Base-by-base conservation (phyloP, 192 early-diverging fungal genomes). In the Coemansia sp. region DNA sequence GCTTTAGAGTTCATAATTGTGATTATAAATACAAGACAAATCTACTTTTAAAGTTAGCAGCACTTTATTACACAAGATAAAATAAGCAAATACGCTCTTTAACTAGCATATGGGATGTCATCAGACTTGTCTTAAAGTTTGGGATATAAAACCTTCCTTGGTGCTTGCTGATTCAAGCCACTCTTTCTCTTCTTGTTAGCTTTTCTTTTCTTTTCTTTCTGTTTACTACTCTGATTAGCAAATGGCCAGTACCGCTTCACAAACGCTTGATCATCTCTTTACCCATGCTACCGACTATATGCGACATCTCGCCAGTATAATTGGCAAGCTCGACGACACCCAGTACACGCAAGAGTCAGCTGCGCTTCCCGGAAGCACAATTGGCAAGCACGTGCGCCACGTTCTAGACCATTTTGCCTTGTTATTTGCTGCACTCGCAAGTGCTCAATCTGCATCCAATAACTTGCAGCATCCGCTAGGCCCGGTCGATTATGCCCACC, bases 321-420 rank as follows among this genome's bases (percentile, higher is more conserved):
- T 76, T 12, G 32, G 49, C 8, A 18, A 20, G 14, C 59, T 81
- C 16, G 37, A 38, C 48, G 75, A 65, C 54, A 35, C 10, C 4
- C 43, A 45, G 4, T 82, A 81, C 61, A 71, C 68, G 1, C 57
- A 48, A 3, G 61, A 57, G 16, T 84, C 83, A 1, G 6, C 12
- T 1, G 69, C 71, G 1, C 70, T 82, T 11, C 79, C 83, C 2
- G 73, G 73, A 0, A 82, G 83, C 64, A 84, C 83, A n/a, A 78
- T 84, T 3, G 83, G 83, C 51, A 84, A 84, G 66, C 83, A 84
- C 20, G 71, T 84, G 8, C 83, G 83, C n/a, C 83, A 84, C 48
- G 29, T 84, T 7, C 68, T 78, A 12, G 83, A 84, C 48, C 83
- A 84, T 64, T 84, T 78, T 53, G 16, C 45, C 12, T 53, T 82